Evolutionary conservation across 805 yeast species (phyloP), one percentile per base, ranked within the genome.

Genomic region (Yueomyces sp.): DNA sequence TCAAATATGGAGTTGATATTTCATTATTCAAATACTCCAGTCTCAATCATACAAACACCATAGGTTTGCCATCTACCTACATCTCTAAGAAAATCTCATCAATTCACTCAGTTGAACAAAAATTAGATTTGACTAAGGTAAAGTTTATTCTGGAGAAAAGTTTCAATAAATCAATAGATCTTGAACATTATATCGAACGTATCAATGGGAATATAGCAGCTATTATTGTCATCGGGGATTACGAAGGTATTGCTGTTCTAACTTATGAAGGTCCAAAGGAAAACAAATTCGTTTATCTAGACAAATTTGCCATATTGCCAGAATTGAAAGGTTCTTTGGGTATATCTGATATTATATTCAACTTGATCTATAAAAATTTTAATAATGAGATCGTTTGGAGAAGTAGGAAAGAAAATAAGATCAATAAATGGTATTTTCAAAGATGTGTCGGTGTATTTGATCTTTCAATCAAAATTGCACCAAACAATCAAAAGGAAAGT

Each of bases 381-480:
- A 83, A 85, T 0, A 63, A 71, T 12, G 92, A 86, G 56, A 60
- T 87, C 9, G 65, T 92, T 2, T 92, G 98, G 98, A 74, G 98
- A 54, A 90, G 97, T 1, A 68, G 95, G 40, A 73, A 73, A 45
- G 74, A 66, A 44, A 92, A 92, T 60, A 95, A 96, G 0, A 96
- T 92, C 5, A 92, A 92, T 66, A 87, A 87, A 56, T 92, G 98
- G 98, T 90, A 90, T 58, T 92, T 90, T 62, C 96, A 92, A 56
- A 69, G 98, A 49, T 81, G 95, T 37, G 65, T 70, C 19, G 95
- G 95, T 1, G 79, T 81, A 29, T 56, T 78, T 30, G 68, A 71
- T 42, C 55, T 80, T 19, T 63, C 67, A 2, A 57, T 60, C 2
- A 64, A 65, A 39, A 38, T 55, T 42, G 70, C 69, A 12, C 46